Evolutionary conservation across 495 filamentous ascomycete species (phyloP).

Genomic region (Penicillium pancosmium): DNA sequence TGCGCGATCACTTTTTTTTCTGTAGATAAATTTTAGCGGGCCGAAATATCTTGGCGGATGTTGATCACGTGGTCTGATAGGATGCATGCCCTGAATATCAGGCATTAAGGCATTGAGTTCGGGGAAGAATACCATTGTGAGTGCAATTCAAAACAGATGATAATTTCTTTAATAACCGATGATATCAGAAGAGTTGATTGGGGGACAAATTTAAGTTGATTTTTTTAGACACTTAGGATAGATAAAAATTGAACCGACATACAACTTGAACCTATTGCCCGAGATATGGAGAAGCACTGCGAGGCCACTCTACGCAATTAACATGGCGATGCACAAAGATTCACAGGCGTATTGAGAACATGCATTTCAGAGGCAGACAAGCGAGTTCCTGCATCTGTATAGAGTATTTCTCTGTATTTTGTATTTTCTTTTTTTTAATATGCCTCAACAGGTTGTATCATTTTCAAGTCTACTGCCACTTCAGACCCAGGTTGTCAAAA

Average conservation of each 20-base stretch:
- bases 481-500: too few species aligned
- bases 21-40: constrained; percentile 40
- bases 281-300: neutral
- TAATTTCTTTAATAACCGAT: neutral
- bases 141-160: neutral
- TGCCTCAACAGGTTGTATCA: too few species aligned
- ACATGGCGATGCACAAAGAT: too few species aligned
- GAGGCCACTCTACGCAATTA: neutral
- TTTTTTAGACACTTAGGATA: neutral
- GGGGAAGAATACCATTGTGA: neutral
- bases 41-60: constrained; percentile 31
- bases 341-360: too few species aligned
- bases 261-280: neutral
- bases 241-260: neutral
- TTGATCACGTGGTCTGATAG: constrained; percentile 22
- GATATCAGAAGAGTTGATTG: too few species aligned
- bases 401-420: too few species aligned
- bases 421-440: too few species aligned
- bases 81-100: constrained; percentile 10
- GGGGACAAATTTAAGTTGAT: neutral
- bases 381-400: too few species aligned
- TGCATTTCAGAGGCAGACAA: too few species aligned
- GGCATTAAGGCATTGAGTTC: neutral
- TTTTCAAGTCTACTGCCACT: too few species aligned
- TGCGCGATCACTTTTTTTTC: constrained; percentile 33